Conservation (phyloP, 495 filamentous ascomycete genomes). For the Tuber calosporum region DNA sequence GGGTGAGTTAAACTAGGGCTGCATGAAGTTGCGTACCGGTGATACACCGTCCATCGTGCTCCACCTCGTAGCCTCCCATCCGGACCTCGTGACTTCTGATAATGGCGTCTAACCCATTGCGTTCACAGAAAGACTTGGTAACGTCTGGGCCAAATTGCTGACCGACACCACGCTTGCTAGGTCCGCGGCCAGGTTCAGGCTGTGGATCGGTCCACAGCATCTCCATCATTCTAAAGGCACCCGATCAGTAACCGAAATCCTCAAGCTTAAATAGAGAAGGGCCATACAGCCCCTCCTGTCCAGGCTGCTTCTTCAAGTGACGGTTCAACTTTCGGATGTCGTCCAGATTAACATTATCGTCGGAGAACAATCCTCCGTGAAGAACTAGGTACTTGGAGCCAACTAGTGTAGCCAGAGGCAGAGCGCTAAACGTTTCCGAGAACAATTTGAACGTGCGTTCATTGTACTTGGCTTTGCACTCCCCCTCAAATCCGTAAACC, state of each 20-base stretch:
- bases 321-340: slow-evolving; percentile 89
- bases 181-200: slow-evolving; percentile 71
- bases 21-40: slow-evolving; percentile 55
- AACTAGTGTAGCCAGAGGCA: slow-evolving; percentile 87
- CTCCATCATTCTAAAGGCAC: slow-evolving; percentile 73
- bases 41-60: slow-evolving; percentile 93
- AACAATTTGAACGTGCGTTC: slow-evolving; percentile 95
- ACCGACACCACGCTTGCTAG: slow-evolving; percentile 93
- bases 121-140: slow-evolving; percentile 93
- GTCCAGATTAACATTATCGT: slow-evolving; percentile 85
- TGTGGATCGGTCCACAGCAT: slow-evolving; percentile 99
- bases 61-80: slow-evolving; percentile 96
- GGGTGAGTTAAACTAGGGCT: slow-evolving; percentile 1
- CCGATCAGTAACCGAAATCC: neutral
- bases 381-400: slow-evolving; percentile 87
- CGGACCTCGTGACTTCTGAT: slow-evolving; percentile 96
- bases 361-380: slow-evolving; percentile 94
- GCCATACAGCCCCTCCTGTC: slow-evolving; percentile 64
- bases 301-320: slow-evolving; percentile 90
- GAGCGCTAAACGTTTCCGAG: slow-evolving; percentile 93
- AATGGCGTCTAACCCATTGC: slow-evolving; percentile 86
- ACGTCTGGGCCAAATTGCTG: slow-evolving; percentile 95
- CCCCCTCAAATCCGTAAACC: slow-evolving; percentile 96
- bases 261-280: neutral
- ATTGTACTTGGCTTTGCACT: slow-evolving; percentile 96